Evolutionary conservation across 2,329 filamentous ascomycete species (phyloP), one percentile per base, ranked within the genome.

Genomic region (Colletotrichum gloeosporioides): DNA sequence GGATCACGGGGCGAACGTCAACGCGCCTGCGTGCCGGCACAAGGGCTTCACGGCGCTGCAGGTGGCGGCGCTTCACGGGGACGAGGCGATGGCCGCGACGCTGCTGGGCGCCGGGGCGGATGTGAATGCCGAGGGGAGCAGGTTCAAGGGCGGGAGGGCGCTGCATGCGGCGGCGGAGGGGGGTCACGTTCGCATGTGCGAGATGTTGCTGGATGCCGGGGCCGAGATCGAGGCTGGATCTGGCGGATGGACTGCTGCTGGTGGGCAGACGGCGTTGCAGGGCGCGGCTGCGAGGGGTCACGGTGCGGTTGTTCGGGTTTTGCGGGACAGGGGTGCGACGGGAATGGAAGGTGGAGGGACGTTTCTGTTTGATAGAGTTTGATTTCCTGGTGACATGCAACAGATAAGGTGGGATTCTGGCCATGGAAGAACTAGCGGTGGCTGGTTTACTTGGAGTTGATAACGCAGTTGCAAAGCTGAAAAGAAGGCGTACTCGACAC

Each of bases 221-320:
- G 86, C 85, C 8, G 76, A 86, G 16, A 71, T 87, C 16, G 82
- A 87, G 68, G 82, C 82, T 75, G 82, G 87, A 68, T 81, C 82
- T 75, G 64, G 69, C n/a, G 55, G 69, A 34, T 55, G 69, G 62
- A 1, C 44, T 53, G 39, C 18, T 49, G 36, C 55, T 18, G 69
- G 55, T 31, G 80, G 80, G 12, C 80, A 83, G 66, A 85, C 83
- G 16, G 81, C 84, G 10, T 63, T 85, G 27, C 83, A 85, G 72
- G 82, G 79, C 4, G 84, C 84, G 16, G 78, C 78, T 10, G 76
- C 89, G 0, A 83, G 81, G 3, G 82, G 84, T 1, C 82, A 86
- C 4, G 82, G 86, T 62, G 84, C 84, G 12, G 79, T 89, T 32
- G 80, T 89, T 4, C 82, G 86, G 71, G 82, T 84, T 7, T 77